Evolutionary conservation across 345 rosid species (phyloP).

Genomic region (Xanthoceras sorbifolium): DNA sequence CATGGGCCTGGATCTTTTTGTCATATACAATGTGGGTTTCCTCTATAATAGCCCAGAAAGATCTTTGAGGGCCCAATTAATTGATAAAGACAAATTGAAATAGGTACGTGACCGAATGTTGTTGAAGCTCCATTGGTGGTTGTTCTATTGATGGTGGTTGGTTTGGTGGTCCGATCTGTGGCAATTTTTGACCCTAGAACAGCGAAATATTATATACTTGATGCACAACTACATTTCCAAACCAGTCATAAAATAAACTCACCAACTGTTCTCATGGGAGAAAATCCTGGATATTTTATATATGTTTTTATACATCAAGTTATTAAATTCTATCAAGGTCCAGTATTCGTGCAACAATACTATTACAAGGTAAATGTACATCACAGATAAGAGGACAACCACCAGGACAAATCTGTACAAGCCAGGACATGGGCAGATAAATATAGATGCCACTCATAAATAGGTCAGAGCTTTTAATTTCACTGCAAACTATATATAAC

Average conservation of each 20-base stretch:
- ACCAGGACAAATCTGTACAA: neutral
- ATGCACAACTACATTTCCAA: neutral
- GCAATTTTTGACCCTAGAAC: neutral
- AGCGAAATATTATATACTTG: neutral
- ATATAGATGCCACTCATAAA: neutral
- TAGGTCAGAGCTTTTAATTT: neutral
- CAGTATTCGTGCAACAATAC: neutral
- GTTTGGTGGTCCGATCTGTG: neutral
- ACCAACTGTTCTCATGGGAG: too few relatives aligned
- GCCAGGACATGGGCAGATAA: neutral
- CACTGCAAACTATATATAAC: too few relatives aligned
- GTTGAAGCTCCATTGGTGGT: neutral
- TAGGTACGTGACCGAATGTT: neutral
- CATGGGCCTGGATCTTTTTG: slow-evolving; percentile 6
- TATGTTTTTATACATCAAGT: too few relatives aligned
- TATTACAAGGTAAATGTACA: neutral
- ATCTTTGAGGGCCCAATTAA: neutral
- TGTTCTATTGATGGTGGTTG: too few relatives aligned
- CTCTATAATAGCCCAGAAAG: neutral
- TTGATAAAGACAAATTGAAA: neutral
- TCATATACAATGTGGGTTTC: neutral
- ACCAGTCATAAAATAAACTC: neutral
- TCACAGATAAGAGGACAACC: neutral
- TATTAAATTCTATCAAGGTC: neutral
- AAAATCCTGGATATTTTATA: too few relatives aligned